Percentiles rank a stretch among this genome's conserved stretches.
phyloP scores from a whole-genome alignment of 1,284 basidiomycete genomes.

The Puccinia novopanici region DNA sequence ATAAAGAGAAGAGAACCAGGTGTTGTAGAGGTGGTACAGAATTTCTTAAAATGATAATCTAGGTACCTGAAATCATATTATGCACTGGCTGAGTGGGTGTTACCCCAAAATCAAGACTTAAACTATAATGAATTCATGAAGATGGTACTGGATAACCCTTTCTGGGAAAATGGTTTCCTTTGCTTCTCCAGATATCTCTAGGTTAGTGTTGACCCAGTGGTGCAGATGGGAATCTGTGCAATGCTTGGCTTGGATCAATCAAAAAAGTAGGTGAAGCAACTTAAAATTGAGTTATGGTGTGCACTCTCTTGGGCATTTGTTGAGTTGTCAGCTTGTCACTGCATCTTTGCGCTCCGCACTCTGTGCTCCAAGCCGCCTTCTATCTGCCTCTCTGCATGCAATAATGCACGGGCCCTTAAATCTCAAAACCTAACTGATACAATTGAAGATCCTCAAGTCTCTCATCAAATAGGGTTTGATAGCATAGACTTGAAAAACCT shows the following conservation, averaged over 20 bases:
- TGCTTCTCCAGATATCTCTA: neutral
- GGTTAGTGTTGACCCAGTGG: slow-evolving; percentile 6
- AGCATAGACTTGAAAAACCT: too few species aligned
- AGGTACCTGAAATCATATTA: neutral
- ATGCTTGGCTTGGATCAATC: too few species aligned
- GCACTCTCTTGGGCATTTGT: too few species aligned
- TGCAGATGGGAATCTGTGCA: neutral
- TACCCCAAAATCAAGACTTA: neutral
- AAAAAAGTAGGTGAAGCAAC: neutral
- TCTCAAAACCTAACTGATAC: too few species aligned
- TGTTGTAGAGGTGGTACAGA: neutral
- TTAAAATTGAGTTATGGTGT: neutral
- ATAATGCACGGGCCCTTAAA: too few species aligned
- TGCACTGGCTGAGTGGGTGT: neutral
- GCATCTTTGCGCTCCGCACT: too few species aligned
- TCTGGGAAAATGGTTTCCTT: slow-evolving; percentile 13
- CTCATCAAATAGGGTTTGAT: too few species aligned
- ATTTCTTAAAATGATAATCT: neutral
- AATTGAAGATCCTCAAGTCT: too few species aligned
- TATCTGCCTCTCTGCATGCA: too few species aligned
- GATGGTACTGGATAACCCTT: neutral
- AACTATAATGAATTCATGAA: neutral
- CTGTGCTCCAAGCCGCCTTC: too few species aligned
- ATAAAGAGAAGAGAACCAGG: neutral
- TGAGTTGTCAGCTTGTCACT: too few species aligned